A percentile compares a stretch with the other conserved stretches of the same genome.
Conservation (phyloP, 352 stramenopile species). For the Globisporangium megalacanthum region DNA sequence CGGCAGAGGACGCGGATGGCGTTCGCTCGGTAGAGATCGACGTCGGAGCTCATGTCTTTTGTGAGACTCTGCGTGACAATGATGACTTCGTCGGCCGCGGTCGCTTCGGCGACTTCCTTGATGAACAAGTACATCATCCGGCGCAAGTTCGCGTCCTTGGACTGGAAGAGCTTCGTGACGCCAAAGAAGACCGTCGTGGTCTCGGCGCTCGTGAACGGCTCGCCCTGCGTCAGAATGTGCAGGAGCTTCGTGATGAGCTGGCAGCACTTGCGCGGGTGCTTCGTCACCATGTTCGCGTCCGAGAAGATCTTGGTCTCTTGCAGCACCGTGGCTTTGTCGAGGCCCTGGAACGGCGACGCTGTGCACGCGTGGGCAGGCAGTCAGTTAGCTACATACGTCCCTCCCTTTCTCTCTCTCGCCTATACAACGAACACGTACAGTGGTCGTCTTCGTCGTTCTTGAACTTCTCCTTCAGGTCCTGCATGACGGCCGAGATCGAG, state of each 20-base stretch:
- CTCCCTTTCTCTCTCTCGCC: neutral
- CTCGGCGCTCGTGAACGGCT: slow-evolving; percentile 94
- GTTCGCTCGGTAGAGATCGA: slow-evolving; percentile 98
- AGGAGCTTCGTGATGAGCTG: slow-evolving; percentile 99
- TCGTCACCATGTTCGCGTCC: slow-evolving; percentile 95
- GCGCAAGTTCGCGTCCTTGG: slow-evolving; percentile 94
- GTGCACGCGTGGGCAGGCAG: neutral
- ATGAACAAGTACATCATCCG: slow-evolving; percentile 99
- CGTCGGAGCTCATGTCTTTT: slow-evolving; percentile 99
- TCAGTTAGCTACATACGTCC: too few species aligned
- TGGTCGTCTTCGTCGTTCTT: slow-evolving; percentile 97
- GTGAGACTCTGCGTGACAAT: slow-evolving; percentile 99
- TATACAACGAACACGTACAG: slow-evolving; percentile 23
- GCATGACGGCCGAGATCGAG: slow-evolving; percentile 87
- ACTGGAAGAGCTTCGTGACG: slow-evolving; percentile 99
- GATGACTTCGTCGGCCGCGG: slow-evolving; percentile 94
- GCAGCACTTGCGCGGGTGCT: slow-evolving; percentile 97
- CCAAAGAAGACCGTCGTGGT: slow-evolving; percentile 99
- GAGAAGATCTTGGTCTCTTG: slow-evolving; percentile 99
- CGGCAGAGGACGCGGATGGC: slow-evolving; percentile 97
- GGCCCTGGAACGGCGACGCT: slow-evolving; percentile 91
- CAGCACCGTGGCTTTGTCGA: slow-evolving; percentile 95
- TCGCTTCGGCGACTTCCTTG: slow-evolving; percentile 95
- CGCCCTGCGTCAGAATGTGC: slow-evolving; percentile 96
- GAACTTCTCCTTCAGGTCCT: slow-evolving; percentile 98